Conservation (phyloP, 305 asterid genomes). For the Stenogyne calaminthoides region DNA sequence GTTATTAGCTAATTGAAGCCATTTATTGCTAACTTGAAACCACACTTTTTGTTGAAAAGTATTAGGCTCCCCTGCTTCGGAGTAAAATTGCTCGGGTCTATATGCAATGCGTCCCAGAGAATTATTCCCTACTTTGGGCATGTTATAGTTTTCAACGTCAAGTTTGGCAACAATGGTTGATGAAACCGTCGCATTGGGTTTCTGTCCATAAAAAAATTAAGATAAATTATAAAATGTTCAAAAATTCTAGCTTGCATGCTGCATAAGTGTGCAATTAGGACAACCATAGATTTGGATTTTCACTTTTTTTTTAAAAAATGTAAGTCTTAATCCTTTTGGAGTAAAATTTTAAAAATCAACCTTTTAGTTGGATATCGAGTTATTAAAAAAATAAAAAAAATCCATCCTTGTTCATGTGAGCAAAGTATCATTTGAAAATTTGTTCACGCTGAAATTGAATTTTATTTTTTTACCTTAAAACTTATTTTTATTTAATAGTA, state of each 20-base stretch:
- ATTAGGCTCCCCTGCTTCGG: slow-evolving; percentile 43
- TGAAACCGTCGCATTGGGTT: slow-evolving; percentile 40
- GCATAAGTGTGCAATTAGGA: not conserved
- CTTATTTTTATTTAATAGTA: too few species aligned
- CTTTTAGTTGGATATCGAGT: too few species aligned
- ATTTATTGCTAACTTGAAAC: slow-evolving; percentile 45
- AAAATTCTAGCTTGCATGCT: too few species aligned
- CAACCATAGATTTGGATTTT: too few species aligned
- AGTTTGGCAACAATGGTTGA: slow-evolving; percentile 42
- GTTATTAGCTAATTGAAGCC: slow-evolving; percentile 48
- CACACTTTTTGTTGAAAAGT: slow-evolving; percentile 36
- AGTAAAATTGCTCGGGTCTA: slow-evolving; percentile 52
- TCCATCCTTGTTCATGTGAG: too few species aligned
- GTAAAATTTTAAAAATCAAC: too few species aligned
- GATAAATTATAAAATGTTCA: not conserved
- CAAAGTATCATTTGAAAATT: too few species aligned
- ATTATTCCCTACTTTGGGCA: slow-evolving; percentile 46
- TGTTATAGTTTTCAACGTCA: slow-evolving; percentile 44
- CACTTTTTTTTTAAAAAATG: too few species aligned
- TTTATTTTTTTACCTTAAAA: too few species aligned
- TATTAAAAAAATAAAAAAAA: too few species aligned
- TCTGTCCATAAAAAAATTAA: slow-evolving; percentile 32
- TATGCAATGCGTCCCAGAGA: slow-evolving; percentile 49
- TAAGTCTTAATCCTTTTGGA: too few species aligned
- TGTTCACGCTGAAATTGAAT: too few species aligned